Percentiles rank a stretch among this genome's conserved stretches.
Evolutionary conservation across 2,329 filamentous ascomycete species (phyloP).

Genomic region (Davidsoniella eucalypti): DNA sequence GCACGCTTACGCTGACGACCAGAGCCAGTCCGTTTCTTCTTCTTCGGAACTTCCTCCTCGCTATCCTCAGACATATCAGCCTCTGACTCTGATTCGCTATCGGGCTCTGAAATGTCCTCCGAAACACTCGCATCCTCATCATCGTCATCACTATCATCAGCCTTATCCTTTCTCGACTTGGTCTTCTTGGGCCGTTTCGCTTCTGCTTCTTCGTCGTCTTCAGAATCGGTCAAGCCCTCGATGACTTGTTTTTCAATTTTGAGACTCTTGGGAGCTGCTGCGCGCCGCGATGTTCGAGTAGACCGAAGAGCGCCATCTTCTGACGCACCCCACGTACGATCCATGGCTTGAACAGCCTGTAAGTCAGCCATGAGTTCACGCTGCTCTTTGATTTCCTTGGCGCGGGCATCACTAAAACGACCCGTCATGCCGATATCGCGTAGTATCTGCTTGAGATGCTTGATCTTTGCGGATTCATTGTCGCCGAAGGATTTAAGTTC

Average conservation of each 20-base stretch:
- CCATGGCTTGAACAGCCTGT: slow-evolving; percentile 69
- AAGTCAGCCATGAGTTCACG: slow-evolving; percentile 73
- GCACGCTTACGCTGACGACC: background rate
- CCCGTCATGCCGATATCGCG: slow-evolving; percentile 74
- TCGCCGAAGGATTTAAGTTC: slow-evolving; percentile 62
- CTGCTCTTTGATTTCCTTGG: slow-evolving; percentile 70
- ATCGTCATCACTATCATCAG: slow-evolving; percentile 45
- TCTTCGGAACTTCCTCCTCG: slow-evolving; percentile 5
- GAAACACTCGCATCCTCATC: background rate
- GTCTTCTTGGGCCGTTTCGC: slow-evolving; percentile 16
- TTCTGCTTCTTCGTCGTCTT: slow-evolving; percentile 16
- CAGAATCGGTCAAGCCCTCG: slow-evolving; percentile 18
- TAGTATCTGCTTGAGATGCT: slow-evolving; percentile 64
- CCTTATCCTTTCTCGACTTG: slow-evolving; percentile 18
- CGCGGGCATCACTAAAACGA: slow-evolving; percentile 70
- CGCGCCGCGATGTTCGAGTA: slow-evolving; percentile 22
- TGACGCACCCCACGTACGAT: slow-evolving; percentile 55
- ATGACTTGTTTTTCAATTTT: slow-evolving; percentile 20
- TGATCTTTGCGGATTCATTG: slow-evolving; percentile 63
- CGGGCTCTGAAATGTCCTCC: background rate
- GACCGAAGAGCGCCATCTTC: slow-evolving; percentile 21
- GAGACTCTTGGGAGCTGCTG: slow-evolving; percentile 11
- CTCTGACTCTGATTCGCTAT: slow-evolving; percentile 7
- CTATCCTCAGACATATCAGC: slow-evolving; percentile 9
- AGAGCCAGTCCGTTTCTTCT: background rate